Conservation (phyloP, 306 rosid genomes). For the Inga laurina region DNA sequence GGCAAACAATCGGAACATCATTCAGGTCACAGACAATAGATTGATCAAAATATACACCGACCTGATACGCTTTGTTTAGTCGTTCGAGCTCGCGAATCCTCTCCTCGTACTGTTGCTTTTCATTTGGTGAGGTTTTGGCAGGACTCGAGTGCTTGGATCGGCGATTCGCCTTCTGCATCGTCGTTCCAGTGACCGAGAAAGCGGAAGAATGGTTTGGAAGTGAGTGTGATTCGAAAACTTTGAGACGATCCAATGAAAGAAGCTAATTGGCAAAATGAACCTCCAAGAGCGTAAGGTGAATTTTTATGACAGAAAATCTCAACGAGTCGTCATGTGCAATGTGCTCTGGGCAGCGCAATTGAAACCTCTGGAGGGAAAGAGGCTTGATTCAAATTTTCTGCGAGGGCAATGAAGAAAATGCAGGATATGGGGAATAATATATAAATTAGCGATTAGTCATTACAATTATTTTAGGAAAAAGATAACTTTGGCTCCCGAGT, state of each 20-base stretch:
- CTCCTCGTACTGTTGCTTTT: constrained; percentile 39
- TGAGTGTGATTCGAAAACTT: neutral
- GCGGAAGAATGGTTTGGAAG: neutral
- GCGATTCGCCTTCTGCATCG: constrained; percentile 79
- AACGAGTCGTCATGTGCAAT: constrained; percentile 16
- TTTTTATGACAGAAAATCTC: neutral
- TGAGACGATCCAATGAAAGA: neutral
- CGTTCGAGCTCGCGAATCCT: constrained; percentile 61
- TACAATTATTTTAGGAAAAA: too few relatives aligned
- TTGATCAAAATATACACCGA: constrained; percentile 12
- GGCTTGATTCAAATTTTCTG: constrained; percentile 50
- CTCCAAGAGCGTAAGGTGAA: too few relatives aligned
- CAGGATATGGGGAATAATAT: neutral
- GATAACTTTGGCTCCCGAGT: too few relatives aligned
- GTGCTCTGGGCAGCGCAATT: constrained; percentile 14
- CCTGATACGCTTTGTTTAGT: constrained; percentile 69
- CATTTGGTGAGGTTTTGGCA: constrained; percentile 39
- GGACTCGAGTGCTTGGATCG: constrained; percentile 65
- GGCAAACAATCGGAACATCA: constrained; percentile 25
- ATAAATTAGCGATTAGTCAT: too few relatives aligned
- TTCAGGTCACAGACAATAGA: constrained; percentile 10
- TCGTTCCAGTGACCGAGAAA: constrained; percentile 25
- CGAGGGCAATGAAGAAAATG: neutral
- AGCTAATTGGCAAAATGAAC: neutral
- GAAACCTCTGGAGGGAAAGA: constrained; percentile 53